Evolutionary conservation across 2,329 filamentous ascomycete species (phyloP).

Genomic region (Phyllosticta citriasiana): DNA sequence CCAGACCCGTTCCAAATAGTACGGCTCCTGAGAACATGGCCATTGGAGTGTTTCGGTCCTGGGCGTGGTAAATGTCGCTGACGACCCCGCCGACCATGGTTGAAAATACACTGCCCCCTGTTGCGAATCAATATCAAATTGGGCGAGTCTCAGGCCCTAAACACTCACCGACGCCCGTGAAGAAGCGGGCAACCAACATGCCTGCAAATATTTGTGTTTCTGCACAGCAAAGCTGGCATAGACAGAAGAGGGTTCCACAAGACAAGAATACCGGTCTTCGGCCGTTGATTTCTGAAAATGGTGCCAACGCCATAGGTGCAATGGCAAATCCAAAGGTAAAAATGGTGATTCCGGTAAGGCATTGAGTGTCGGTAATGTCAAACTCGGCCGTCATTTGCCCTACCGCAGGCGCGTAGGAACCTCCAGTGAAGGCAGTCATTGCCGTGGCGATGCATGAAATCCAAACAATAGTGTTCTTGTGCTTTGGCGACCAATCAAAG

Average conservation of each 20-base stretch:
- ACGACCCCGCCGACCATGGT: slow-evolving; percentile 92
- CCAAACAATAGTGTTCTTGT: slow-evolving; percentile 61
- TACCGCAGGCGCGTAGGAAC: slow-evolving; percentile 64
- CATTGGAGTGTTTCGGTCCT: slow-evolving; percentile 82
- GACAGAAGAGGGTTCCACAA: slow-evolving; percentile 61
- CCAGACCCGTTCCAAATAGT: slow-evolving; percentile 67
- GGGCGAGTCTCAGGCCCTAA: neutral
- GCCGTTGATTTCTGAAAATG: slow-evolving; percentile 81
- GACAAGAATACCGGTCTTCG: slow-evolving; percentile 71
- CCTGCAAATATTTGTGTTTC: slow-evolving; percentile 59
- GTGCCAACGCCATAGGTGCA: slow-evolving; percentile 80
- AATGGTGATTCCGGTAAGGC: slow-evolving; percentile 66
- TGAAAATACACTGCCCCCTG: slow-evolving; percentile 64
- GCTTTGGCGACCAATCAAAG: slow-evolving; percentile 58
- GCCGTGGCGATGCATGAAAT: slow-evolving; percentile 68
- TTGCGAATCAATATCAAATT: neutral
- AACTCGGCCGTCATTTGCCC: slow-evolving; percentile 57
- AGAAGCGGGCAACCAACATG: slow-evolving; percentile 66
- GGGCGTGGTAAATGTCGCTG: slow-evolving; percentile 70
- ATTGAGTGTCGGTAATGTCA: slow-evolving; percentile 52
- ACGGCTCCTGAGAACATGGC: slow-evolving; percentile 74
- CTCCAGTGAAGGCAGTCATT: slow-evolving; percentile 70
- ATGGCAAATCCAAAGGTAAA: slow-evolving; percentile 73
- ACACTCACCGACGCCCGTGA: slow-evolving; percentile 50
- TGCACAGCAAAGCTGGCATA: slow-evolving; percentile 64